Percentiles rank a stretch among this genome's conserved stretches.
Evolutionary conservation across 345 rosid genomes (phyloP).

Genomic region (Brassica carinata): DNA sequence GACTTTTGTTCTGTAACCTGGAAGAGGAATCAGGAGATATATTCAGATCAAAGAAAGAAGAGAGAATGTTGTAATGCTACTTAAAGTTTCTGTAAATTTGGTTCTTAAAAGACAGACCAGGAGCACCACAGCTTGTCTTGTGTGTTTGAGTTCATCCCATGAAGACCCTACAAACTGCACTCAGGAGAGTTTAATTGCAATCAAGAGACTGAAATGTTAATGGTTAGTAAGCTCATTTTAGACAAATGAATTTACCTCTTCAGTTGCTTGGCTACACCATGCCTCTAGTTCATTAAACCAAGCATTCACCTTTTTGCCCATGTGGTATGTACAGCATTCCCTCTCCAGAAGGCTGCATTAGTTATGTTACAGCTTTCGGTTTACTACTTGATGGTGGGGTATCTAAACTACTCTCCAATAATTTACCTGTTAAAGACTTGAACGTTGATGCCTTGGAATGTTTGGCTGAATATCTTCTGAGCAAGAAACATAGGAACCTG

Average conservation of each 20-base stretch:
- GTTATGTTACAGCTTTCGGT: slow-evolving; percentile 12
- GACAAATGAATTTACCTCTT: slow-evolving; percentile 53
- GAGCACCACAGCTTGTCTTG: slow-evolving; percentile 80
- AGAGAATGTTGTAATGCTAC: slow-evolving; percentile 3
- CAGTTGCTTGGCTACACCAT: slow-evolving; percentile 75
- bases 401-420: no score
- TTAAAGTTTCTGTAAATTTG: slow-evolving; percentile 7
- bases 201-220: neutral
- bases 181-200: neutral
- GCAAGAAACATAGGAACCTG: slow-evolving; percentile 86
- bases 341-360: slow-evolving; percentile 70
- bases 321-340: slow-evolving; percentile 86
- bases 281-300: slow-evolving; percentile 76
- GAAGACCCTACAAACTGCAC: slow-evolving; percentile 77
- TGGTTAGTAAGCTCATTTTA: neutral
- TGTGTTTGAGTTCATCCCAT: slow-evolving; percentile 91
- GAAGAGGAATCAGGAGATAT: slow-evolving; percentile 14
- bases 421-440: slow-evolving; percentile 81
- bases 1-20: slow-evolving; percentile 88
- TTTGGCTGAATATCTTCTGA: slow-evolving; percentile 72
- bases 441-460: slow-evolving; percentile 73
- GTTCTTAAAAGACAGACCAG: slow-evolving; percentile 59
- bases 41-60: slow-evolving; percentile 11
- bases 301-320: slow-evolving; percentile 79
- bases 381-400: slow-evolving; percentile 4